Percentiles rank a stretch among this genome's conserved stretches.
Conservation (phyloP, 2,329 filamentous ascomycete genomes). For the Phaeosphaeriaceae sp. region DNA sequence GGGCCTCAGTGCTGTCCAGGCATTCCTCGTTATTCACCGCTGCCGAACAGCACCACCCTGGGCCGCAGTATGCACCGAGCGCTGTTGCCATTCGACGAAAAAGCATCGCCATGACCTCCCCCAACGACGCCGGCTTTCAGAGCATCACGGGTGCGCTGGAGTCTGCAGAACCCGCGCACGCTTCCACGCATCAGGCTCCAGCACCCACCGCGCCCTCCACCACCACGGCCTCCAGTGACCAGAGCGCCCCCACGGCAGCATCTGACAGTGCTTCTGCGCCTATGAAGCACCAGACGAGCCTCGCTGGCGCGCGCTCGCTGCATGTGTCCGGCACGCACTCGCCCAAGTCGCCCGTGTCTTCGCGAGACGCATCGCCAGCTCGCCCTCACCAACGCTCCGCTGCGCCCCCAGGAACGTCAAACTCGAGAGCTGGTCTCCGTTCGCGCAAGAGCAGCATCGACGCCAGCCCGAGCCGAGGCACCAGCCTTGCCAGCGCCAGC, state of each 20-base stretch:
- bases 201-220: constrained; percentile 17
- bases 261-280: constrained; percentile 21
- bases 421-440: constrained; percentile 37
- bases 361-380: constrained; percentile 56
- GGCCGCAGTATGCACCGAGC: constrained; percentile 39
- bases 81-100: constrained; percentile 28
- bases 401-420: constrained; percentile 23
- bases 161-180: constrained; percentile 43
- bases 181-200: constrained; percentile 17
- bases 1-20: constrained; percentile 23
- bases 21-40: constrained; percentile 29
- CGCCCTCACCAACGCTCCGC: constrained; percentile 40
- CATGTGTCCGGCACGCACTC: constrained; percentile 47
- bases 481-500: constrained; percentile 41
- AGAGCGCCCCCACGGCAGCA: constrained; percentile 14
- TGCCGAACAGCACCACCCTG: constrained; percentile 13
- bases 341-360: constrained; percentile 53
- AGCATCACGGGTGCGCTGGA: constrained; percentile 46
- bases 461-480: constrained; percentile 49
- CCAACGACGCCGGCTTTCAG: constrained; percentile 41
- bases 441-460: constrained; percentile 56
- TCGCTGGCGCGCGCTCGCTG: constrained; percentile 35
- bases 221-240: constrained; percentile 5
- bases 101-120: constrained; percentile 36
- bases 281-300: constrained; percentile 31